phyloP scores from a whole-genome alignment of 179 eudicot species.

The Pouteria campechiana region DNA sequence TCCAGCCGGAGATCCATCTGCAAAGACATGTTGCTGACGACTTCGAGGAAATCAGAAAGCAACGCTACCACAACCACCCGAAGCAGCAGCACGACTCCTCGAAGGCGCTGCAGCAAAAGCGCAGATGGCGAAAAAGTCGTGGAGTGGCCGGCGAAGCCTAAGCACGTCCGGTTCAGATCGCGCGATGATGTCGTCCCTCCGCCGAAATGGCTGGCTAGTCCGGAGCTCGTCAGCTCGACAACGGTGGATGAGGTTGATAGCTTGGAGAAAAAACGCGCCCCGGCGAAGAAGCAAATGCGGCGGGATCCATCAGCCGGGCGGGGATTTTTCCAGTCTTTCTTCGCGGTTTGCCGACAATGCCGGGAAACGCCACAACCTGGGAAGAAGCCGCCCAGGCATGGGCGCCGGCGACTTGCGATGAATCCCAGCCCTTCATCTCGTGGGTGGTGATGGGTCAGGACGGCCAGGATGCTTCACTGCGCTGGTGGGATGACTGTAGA shows the following conservation, averaged over 20 bases:
- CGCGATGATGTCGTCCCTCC: no score
- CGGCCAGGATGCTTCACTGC: no score
- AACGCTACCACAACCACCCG: constrained; percentile 52
- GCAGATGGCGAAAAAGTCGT: constrained; percentile 48
- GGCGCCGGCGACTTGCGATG: no score
- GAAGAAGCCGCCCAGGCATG: no score
- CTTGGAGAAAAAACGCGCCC: background rate
- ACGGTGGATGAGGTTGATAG: constrained; percentile 10
- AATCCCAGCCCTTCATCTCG: no score
- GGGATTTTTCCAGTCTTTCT: constrained; percentile 44
- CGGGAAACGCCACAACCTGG: no score
- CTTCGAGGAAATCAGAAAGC: constrained; percentile 56
- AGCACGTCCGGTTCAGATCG: no score
- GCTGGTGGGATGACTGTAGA: no score
- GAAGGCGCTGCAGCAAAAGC: constrained; percentile 45
- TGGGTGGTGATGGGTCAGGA: no score
- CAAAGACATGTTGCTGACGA: constrained; percentile 18
- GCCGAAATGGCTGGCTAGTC: constrained; percentile 53
- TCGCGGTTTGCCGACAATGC: constrained; percentile 60
- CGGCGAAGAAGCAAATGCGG: background rate
- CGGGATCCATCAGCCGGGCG: constrained; percentile 37
- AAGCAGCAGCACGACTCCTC: constrained; percentile 48
- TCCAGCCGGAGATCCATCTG: background rate
- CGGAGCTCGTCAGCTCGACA: constrained; percentile 7
- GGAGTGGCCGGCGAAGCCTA: constrained; percentile 14